These are phyloP conservation scores for Blastocladiella emersonii DNA, from an alignment of 371 early-diverging fungal species.

Conservation along the genomic window DNA sequence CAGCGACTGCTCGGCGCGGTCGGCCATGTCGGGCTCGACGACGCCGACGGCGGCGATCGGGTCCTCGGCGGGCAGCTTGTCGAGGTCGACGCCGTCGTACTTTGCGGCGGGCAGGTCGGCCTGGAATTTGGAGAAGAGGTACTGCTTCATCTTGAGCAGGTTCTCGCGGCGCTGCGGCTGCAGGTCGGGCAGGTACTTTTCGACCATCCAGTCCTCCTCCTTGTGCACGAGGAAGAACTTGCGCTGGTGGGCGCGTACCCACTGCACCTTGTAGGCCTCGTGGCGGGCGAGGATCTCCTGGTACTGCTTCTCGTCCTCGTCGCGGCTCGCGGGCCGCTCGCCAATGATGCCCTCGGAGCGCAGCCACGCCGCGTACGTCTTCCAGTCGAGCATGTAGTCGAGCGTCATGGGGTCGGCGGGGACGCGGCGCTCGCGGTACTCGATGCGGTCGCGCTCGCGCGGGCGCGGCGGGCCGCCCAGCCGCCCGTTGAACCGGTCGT, in stretches of 20 bases:
- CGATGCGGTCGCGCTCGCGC: neutral
- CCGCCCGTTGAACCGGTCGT: neutral
- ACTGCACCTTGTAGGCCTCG: neutral
- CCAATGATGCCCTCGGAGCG: neutral
- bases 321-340: neutral
- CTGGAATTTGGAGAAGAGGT: neutral
- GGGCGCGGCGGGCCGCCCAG: neutral
- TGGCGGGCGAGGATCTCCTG: neutral
- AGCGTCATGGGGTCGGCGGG: neutral
- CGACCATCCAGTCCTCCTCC: neutral
- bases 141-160: neutral
- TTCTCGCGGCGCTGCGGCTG: neutral
- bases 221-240: conserved; percentile 1
- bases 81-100: neutral
- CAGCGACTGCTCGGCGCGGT: neutral
- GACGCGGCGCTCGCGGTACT: neutral
- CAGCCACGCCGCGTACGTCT: neutral
- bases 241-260: neutral
- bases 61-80: neutral
- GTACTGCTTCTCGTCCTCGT: conserved; percentile 1
- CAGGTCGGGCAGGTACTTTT: neutral
- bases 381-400: neutral
- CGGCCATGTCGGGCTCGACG: neutral
- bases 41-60: neutral
- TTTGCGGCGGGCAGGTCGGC: neutral